phyloP scores from a whole-genome alignment of 352 stramenopile species.

The Phytophthora hibernalis region DNA sequence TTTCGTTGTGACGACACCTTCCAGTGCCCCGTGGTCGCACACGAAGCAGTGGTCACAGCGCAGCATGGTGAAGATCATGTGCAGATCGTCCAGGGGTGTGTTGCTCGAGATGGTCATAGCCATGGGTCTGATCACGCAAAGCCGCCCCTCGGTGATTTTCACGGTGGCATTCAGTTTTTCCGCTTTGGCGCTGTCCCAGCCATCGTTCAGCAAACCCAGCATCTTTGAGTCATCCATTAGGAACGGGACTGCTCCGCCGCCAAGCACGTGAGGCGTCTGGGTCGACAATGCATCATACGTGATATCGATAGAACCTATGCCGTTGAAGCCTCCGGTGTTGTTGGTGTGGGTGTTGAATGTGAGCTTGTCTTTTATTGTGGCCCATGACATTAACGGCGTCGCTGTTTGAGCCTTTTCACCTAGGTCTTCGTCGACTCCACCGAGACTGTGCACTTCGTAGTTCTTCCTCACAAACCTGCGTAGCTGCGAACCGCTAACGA shows the following conservation, averaged over 20 bases:
- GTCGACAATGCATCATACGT: conserved; percentile 69
- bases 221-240: conserved; percentile 87
- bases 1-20: conserved; percentile 86
- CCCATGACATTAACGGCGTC: conserved; percentile 56
- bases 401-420: conserved; percentile 59
- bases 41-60: conserved; percentile 90
- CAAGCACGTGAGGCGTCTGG: conserved; percentile 24
- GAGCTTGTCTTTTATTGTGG: conserved; percentile 68
- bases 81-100: conserved; percentile 84
- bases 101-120: conserved; percentile 84
- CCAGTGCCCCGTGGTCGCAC: conserved; percentile 82
- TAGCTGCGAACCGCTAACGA: conserved; percentile 64
- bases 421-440: conserved; percentile 74
- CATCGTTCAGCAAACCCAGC: conserved; percentile 74
- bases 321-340: conserved; percentile 69
- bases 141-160: conserved; percentile 72
- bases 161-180: conserved; percentile 59
- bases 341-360: conserved; percentile 38
- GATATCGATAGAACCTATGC: conserved; percentile 67
- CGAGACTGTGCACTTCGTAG: conserved; percentile 60
- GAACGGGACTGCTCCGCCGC: conserved; percentile 59
- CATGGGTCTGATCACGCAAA: conserved; percentile 78
- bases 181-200: conserved; percentile 70
- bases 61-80: conserved; percentile 94
- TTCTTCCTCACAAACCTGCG: conserved; percentile 69